These are phyloP conservation scores for Penicillium manginii DNA, from an alignment of 495 filamentous ascomycete genomes.

Conservation along the genomic window DNA sequence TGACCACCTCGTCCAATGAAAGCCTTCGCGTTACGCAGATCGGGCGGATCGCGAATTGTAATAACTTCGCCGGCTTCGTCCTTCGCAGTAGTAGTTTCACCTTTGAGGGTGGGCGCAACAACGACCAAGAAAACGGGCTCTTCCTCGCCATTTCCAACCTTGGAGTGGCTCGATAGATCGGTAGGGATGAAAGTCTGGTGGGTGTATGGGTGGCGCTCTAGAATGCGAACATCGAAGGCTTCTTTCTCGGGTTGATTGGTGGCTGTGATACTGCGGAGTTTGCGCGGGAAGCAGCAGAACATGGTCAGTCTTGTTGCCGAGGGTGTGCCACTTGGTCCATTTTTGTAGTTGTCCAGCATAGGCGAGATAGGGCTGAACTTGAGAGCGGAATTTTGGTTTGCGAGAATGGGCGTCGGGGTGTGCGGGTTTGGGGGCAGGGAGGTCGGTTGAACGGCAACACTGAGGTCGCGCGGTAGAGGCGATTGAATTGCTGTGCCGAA, in stretches of 20 bases:
- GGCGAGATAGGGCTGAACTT: slow-evolving; percentile 82
- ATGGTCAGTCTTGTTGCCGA: slow-evolving; percentile 74
- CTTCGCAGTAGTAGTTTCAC: slow-evolving; percentile 36
- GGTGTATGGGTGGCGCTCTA: slow-evolving; percentile 94
- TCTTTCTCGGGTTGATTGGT: slow-evolving; percentile 22
- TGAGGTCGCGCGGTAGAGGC: slow-evolving; percentile 58
- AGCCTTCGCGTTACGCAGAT: slow-evolving; percentile 68
- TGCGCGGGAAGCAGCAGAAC: slow-evolving; percentile 82
- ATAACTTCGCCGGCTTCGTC: slow-evolving; percentile 36
- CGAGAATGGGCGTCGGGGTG: slow-evolving; percentile 43
- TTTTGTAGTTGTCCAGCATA: slow-evolving; percentile 65
- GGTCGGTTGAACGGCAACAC: slow-evolving; percentile 45
- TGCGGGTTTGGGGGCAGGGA: slow-evolving; percentile 41
- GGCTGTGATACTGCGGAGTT: slow-evolving; percentile 35
- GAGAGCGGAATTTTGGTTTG: slow-evolving; percentile 87
- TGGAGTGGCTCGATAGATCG: slow-evolving; percentile 49
- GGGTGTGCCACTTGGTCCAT: slow-evolving; percentile 60
- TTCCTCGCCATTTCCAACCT: slow-evolving; percentile 33
- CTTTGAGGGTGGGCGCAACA: slow-evolving; percentile 73
- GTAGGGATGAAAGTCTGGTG: slow-evolving; percentile 91
- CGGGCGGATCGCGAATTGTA: slow-evolving; percentile 65
- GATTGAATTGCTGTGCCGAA: slow-evolving; percentile 86
- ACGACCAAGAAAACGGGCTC: slow-evolving; percentile 75
- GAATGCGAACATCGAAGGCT: slow-evolving; percentile 70
- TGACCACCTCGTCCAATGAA: slow-evolving; percentile 80